Percentiles rank a stretch among this genome's conserved stretches.
These are phyloP conservation scores for Glutinoglossum americanum DNA, from an alignment of 495 filamentous ascomycete species.

Conservation along the genomic window DNA sequence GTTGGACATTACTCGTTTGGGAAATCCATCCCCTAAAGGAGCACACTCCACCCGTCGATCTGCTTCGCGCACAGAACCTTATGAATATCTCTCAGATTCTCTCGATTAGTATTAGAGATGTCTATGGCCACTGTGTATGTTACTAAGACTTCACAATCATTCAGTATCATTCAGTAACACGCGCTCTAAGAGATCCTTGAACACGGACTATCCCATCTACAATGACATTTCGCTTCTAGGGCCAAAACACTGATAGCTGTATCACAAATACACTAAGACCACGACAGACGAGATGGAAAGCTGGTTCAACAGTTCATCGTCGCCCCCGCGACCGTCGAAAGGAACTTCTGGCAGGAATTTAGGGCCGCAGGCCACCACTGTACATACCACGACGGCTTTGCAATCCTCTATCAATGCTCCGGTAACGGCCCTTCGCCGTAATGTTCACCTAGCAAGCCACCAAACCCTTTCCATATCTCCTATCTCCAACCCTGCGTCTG, in stretches of 20 bases:
- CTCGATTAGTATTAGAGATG: background rate
- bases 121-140: background rate
- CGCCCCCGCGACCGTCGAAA: background rate
- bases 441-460: background rate
- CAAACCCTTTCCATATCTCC: background rate
- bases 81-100: background rate
- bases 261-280: background rate
- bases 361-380: background rate
- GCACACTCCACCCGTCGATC: background rate
- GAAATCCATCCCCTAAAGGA: background rate
- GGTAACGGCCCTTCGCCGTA: background rate
- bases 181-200: background rate
- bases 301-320: background rate
- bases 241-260: background rate
- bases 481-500: slow-evolving; percentile 1
- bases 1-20: background rate
- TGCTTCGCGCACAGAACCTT: background rate
- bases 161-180: background rate
- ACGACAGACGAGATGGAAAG: background rate
- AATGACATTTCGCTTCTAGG: background rate
- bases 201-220: background rate
- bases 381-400: background rate
- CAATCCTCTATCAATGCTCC: background rate
- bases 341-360: background rate
- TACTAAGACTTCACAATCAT: background rate